These are phyloP conservation scores for Oryza officinalis DNA, from an alignment of 176 grass and related monocot genomes.

Conservation along the genomic window DNA sequence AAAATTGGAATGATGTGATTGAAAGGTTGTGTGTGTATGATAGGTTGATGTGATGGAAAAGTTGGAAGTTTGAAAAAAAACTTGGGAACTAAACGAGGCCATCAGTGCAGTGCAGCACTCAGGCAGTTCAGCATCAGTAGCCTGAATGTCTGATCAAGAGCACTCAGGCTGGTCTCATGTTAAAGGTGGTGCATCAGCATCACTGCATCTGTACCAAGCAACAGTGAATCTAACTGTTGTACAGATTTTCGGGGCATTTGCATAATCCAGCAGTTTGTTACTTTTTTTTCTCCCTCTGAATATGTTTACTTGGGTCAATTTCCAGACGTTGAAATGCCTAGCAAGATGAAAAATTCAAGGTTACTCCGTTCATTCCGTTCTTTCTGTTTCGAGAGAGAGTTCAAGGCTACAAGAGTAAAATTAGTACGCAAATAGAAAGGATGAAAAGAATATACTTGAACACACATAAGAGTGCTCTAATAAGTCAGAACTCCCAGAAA, in stretches of 20 bases:
- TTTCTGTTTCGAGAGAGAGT: neutral
- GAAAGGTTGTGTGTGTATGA: too few species aligned
- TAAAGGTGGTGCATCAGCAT: too few species aligned
- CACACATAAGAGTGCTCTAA: neutral
- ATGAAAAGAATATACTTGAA: neutral
- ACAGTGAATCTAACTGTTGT: neutral
- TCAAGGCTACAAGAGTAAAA: neutral
- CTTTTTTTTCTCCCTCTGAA: neutral
- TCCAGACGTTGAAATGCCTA: neutral
- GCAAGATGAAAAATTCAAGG: neutral
- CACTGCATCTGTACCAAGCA: neutral
- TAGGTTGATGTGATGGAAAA: too few species aligned
- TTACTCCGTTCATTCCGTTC: neutral
- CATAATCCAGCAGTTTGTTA: neutral
- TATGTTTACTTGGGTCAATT: neutral
- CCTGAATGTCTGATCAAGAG: neutral
- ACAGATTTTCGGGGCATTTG: neutral
- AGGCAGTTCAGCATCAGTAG: neutral
- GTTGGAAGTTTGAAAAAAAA: too few species aligned
- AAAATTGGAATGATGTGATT: too few species aligned
- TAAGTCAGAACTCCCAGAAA: conserved; percentile 8
- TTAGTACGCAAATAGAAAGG: neutral
- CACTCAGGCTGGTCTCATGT: neutral
- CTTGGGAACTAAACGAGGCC: too few species aligned
- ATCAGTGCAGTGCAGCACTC: neutral